Conservation (phyloP, 495 filamentous ascomycete genomes). For the Usnea hakonensis region DNA sequence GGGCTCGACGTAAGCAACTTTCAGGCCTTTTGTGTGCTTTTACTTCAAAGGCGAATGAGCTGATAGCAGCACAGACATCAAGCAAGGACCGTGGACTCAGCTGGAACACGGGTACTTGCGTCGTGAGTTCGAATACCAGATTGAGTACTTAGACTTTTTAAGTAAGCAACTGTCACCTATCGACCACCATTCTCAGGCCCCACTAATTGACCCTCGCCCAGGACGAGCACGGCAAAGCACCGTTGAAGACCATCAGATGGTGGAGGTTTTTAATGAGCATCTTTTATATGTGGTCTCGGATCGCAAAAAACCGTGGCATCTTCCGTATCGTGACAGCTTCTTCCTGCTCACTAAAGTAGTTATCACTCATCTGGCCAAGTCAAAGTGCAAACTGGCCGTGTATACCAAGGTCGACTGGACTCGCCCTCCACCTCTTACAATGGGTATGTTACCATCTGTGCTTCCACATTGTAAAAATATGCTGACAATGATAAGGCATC, state of each 20-base stretch:
- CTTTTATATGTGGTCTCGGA: constrained; percentile 92
- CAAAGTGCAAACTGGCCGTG: constrained; percentile 82
- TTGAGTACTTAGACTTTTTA: constrained; percentile 57
- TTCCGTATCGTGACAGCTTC: constrained; percentile 73
- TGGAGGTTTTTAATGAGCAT: constrained; percentile 89
- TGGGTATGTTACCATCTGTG: constrained; percentile 9
- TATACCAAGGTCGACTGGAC: constrained; percentile 85
- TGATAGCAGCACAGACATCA: constrained; percentile 32
- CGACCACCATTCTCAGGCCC: background rate
- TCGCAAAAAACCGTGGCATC: constrained; percentile 80
- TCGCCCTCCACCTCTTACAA: constrained; percentile 43
- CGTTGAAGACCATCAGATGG: constrained; percentile 76
- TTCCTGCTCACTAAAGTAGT: constrained; percentile 83
- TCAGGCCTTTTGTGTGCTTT: constrained; percentile 25
- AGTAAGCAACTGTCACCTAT: constrained; percentile 35
- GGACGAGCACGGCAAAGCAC: constrained; percentile 40
- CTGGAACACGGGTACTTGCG: constrained; percentile 60
- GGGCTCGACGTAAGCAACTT: constrained; percentile 50
- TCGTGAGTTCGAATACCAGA: constrained; percentile 73
- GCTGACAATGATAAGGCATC: constrained; percentile 30
- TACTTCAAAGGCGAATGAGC: background rate
- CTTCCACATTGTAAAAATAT: background rate
- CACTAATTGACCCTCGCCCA: constrained; percentile 25
- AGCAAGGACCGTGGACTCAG: constrained; percentile 79
- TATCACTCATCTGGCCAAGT: constrained; percentile 87